A percentile compares a stretch with the other conserved stretches of the same genome.
phyloP scores from a whole-genome alignment of 352 stramenopile species.

The Globisporangium parvum region DNA sequence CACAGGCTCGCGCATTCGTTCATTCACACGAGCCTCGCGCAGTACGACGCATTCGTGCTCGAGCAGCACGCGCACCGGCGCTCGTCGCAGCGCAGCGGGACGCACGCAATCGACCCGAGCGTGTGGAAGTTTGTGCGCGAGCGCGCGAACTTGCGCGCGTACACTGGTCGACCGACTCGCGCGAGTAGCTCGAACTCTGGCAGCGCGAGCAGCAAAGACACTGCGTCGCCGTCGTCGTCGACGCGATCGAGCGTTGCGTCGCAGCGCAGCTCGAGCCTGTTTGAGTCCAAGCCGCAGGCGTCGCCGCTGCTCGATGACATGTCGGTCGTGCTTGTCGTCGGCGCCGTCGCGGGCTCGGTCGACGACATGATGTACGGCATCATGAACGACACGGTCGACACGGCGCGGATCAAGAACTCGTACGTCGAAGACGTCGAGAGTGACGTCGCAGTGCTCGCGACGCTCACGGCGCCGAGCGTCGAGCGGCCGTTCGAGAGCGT shows the following conservation, averaged over 20 bases:
- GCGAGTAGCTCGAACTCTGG: not conserved
- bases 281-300: not conserved
- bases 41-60: conserved; percentile 7
- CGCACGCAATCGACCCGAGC: not conserved
- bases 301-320: conserved; percentile 5
- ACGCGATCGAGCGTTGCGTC: not conserved
- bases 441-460: conserved; percentile 39
- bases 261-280: not conserved
- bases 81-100: not conserved
- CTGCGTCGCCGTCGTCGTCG: not conserved
- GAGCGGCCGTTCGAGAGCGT: conserved; percentile 40
- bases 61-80: not conserved
- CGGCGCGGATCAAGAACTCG: conserved; percentile 29
- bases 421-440: conserved; percentile 39
- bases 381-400: conserved; percentile 22
- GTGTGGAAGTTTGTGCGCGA: conserved; percentile 6
- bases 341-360: conserved; percentile 23
- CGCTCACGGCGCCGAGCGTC: conserved; percentile 31
- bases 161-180: not conserved
- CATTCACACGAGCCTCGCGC: not conserved
- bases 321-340: conserved; percentile 21
- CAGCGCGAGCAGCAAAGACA: conserved; percentile 1
- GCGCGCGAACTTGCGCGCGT: conserved; percentile 4
- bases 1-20: not conserved
- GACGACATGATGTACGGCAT: conserved; percentile 41